Evolutionary conservation across 306 rosid genomes (phyloP), one percentile per base, ranked within the genome.

Genomic region (Fragaria vesca): DNA sequence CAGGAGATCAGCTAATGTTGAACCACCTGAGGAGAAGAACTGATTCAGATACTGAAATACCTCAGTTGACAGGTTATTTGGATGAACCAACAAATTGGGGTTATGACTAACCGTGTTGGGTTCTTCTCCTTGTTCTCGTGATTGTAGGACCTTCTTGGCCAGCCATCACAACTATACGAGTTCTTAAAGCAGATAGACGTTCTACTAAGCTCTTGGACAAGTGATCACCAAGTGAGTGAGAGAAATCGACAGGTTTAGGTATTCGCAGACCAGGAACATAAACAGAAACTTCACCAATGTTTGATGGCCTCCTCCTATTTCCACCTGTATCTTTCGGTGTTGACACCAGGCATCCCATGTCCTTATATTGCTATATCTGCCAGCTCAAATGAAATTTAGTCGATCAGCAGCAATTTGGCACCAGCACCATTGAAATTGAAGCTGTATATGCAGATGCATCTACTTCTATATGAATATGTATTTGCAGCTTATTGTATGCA

Each of bases 201-300:
- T 95, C 98, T 55, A 89, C 88, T 80, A 88, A 82, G 77, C 81
- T 95, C 89, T 95, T 95, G 71, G 97, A 91, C 76, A 93, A 86
- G 85, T 80, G 81, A 80, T 93, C 94, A 61, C 91, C 91, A 43
- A 93, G 90, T 66, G 88, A 62, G 51, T 85, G 91, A 43, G 88
- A 69, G 91, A 93, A 93, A 88, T 95, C 99, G 78, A 88, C 97
- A 54, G 97, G 93, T 87, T 88, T 93, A 55, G 99, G 97, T 82
- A 93, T 89, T 74, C 99, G 86, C 79, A 95, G 73, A 86, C 97
- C 99, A 46, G 99, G 97, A 87, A 93, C 97, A 79, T 95, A 95
- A 36, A 89, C 96, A 30, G 94, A 95, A 81, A 95, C 91, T 16
- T 95, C 98, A 70, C 99, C 99, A 46, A 93, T 95, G 83, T 93